Evolutionary conservation across 108 stramenopile genomes (phyloP), one percentile per base, ranked within the genome.

Genomic region (Discostella stelligeroides): DNA sequence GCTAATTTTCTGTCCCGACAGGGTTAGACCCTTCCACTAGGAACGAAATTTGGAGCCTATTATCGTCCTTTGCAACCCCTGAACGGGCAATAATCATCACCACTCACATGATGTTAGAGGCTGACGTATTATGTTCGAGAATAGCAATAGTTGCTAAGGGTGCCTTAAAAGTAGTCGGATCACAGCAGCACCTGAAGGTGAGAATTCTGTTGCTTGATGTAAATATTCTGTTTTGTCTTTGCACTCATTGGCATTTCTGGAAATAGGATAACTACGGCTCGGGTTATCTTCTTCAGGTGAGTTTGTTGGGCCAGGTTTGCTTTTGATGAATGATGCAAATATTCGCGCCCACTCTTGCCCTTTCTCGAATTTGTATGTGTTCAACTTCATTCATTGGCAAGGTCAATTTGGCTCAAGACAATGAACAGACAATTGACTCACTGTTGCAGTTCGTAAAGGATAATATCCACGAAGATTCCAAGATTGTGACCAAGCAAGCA

Each of bases 41-140:
- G 11, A 60, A 82, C 37, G 72, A 73, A 14, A 87, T 90, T 30
- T 90, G 89, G 89, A 21, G 51, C 7, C 55, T 82, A 2, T 63
- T 85, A 4, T 48, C 72, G 13, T 89, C 86, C 18, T 85, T 85
- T 37, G 67, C 79, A 42, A 68, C 82, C 3, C 66, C 54, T 8
- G 80, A 86, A 29, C 72, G 83, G 27, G 72, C 81, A 18, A 81
- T 89, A 41, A 65, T 98, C 45, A 84, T 98, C 42, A 95, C 97
- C 2, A 98, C 97, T 13, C 97, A 98, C 69, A 94, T 92, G 85
- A 96, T 98, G 95, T 80, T 95, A 45, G 97, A 98, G 72, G 97
- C 97, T 7, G 97, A 98, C 58, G 72, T 84, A 0, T 73, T 98
- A 8, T 92, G 95, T 40, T 86, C 95, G 63, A 82, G 97, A 25